Percentiles rank a stretch among this genome's conserved stretches.
Evolutionary conservation across 345 rosid species (phyloP).

Genomic region (Capsella bursapastoris): DNA sequence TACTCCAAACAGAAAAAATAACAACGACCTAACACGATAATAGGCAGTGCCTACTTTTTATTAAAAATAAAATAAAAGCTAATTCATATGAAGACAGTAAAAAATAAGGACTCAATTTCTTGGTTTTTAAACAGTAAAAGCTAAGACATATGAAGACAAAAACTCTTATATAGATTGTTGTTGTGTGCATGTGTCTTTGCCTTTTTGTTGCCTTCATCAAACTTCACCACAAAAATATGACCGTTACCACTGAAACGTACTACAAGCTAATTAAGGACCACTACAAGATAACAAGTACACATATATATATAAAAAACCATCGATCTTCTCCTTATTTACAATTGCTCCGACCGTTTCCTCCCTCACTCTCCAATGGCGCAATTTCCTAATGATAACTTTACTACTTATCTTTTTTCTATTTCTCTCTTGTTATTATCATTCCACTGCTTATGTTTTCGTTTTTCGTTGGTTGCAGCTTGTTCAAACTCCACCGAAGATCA

Average conservation of each 20-base stretch:
- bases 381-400: neutral
- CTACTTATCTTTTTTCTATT: neutral
- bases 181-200: conserved; percentile 3
- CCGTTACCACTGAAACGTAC: conserved; percentile 34
- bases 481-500: conserved; percentile 30
- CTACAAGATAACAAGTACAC: conserved; percentile 8
- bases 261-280: conserved; percentile 24
- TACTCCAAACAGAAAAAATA: conserved; percentile 25
- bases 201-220: conserved; percentile 23
- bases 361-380: conserved; percentile 33
- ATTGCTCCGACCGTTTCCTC: conserved; percentile 12
- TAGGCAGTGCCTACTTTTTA: neutral
- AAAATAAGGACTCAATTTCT: neutral
- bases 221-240: conserved; percentile 34
- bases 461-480: conserved; percentile 44
- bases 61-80: no score
- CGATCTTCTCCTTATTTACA: conserved; percentile 3
- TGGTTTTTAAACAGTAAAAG: conserved; percentile 30
- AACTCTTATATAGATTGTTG: neutral
- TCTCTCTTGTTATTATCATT: conserved; percentile 10
- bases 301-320: conserved; percentile 9
- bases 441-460: conserved; percentile 36
- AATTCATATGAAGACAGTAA: neutral
- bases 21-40: conserved; percentile 14
- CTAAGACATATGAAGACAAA: conserved; percentile 32